Evolutionary conservation across 1,284 basidiomycete species (phyloP), one percentile per base, ranked within the genome.

Genomic region (Apiotrichum veenhuisii): DNA sequence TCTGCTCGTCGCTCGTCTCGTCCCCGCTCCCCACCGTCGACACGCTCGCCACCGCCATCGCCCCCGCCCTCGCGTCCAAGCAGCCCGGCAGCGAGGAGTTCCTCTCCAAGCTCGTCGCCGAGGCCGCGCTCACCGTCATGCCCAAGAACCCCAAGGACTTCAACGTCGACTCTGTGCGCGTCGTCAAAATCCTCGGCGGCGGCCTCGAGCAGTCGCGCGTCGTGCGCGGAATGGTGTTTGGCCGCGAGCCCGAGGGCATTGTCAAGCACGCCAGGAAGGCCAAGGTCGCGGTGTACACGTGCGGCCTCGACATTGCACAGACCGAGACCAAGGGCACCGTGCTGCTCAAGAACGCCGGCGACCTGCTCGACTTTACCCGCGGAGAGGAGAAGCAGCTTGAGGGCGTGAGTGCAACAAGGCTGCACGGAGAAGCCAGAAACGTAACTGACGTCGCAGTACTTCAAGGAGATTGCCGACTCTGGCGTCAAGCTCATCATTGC

Each of bases 321-420:
- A 98, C 96, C 23, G 96, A 99, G 79, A 99, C 96, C 23, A 99
- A 99, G 78, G 96, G 96, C 48, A 99, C 96, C 2, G 96, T 98
- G 2, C 82, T 99, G 47, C 83, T 99, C 68, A 92, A 95, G 77
- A 98, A 86, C 76, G 92, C 94, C 7, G 87, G 96, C 57, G 95
- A 99, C 76, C 89, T 98, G 83, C 83, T 96, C 63, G 92, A 95
- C 80, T 99, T 98, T 73, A 91, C 93, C 4, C 82, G 85, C 23
- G 96, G 93, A 36, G 96, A 99, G 78, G 96, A 98, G 78, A 86
- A 91, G 77, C 91, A 96, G 68, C 82, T 95, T 59, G 92, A 96
- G 82, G 92, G 91, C 80, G 91, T 90, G 50, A 57, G 78, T 64
- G 15, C n/a, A n/a, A 22, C 3, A 14, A 8, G n/a, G 10, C 5